Conservation (phyloP, 2,329 filamentous ascomycete genomes). For the Hypomyces rosellus region DNA sequence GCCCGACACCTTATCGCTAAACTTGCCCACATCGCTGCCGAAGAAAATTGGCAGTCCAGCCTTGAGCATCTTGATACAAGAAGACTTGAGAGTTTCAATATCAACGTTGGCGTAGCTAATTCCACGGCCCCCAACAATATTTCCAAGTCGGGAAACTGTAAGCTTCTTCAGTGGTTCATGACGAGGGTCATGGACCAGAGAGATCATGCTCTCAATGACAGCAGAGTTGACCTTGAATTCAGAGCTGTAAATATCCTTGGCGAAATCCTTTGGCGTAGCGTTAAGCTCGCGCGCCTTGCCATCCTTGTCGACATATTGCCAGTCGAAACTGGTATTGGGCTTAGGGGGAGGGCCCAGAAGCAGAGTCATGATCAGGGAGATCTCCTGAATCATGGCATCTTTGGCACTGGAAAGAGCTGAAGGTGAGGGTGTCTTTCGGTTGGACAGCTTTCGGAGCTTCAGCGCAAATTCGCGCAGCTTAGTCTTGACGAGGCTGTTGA, state of each 20-base stretch:
- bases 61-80: constrained; percentile 70
- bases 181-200: constrained; percentile 78
- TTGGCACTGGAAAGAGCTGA: constrained; percentile 49
- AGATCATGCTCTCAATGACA: constrained; percentile 65
- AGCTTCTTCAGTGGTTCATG: constrained; percentile 67
- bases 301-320: constrained; percentile 70
- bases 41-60: constrained; percentile 81
- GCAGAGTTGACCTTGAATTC: constrained; percentile 52
- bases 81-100: constrained; percentile 63
- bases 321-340: constrained; percentile 63
- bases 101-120: constrained; percentile 80
- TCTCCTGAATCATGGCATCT: constrained; percentile 69
- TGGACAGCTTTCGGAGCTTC: constrained; percentile 55
- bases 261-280: constrained; percentile 65
- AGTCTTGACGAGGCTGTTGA: constrained; percentile 71
- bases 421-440: constrained; percentile 22
- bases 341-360: constrained; percentile 74
- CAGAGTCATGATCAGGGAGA: constrained; percentile 75
- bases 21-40: constrained; percentile 81
- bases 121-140: constrained; percentile 68
- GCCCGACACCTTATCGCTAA: constrained; percentile 58
- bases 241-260: constrained; percentile 58
- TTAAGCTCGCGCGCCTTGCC: constrained; percentile 57
- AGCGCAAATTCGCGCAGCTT: constrained; percentile 83
- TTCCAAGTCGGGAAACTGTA: constrained; percentile 73